These are phyloP conservation scores for Cladochytrium replicatum DNA, from an alignment of 192 early-diverging fungal species.

Conservation along the genomic window DNA sequence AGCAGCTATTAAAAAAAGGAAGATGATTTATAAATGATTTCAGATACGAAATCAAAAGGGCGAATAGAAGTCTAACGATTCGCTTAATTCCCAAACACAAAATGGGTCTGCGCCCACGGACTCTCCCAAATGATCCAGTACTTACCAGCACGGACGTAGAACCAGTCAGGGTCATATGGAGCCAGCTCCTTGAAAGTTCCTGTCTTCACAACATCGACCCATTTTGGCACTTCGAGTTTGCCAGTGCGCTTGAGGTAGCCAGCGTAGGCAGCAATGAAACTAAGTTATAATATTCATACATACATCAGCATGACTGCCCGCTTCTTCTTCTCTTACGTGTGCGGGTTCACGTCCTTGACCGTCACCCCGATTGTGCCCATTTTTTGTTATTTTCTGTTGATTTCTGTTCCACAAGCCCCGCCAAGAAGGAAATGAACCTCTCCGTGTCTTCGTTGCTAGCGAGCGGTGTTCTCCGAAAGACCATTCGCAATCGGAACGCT, in stretches of 20 bases:
- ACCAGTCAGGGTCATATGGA: slow-evolving; percentile 99
- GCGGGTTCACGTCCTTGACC: slow-evolving; percentile 95
- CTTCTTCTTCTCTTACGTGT: too few species aligned
- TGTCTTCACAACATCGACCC: slow-evolving; percentile 99
- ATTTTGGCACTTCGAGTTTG: slow-evolving; percentile 97
- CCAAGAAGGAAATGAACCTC: too few species aligned
- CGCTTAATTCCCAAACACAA: background rate
- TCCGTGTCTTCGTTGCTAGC: too few species aligned
- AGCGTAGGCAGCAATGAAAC: slow-evolving; percentile 97
- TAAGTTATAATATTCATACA: too few species aligned
- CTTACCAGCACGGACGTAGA: slow-evolving; percentile 90
- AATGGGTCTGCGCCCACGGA: too few species aligned
- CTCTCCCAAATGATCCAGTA: background rate
- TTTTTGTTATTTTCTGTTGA: too few species aligned
- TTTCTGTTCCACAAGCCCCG: too few species aligned
- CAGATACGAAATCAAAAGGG: background rate
- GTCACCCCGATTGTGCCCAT: slow-evolving; percentile 53
- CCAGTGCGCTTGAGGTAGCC: slow-evolving; percentile 98
- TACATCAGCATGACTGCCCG: too few species aligned
- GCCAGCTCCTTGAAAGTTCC: slow-evolving; percentile 93
- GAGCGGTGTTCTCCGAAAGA: too few species aligned
- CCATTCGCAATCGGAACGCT: too few species aligned
- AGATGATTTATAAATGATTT: background rate
- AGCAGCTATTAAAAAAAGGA: slow-evolving; percentile 45
- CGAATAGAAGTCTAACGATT: background rate